Percentiles rank a stretch among this genome's conserved stretches.
These are phyloP conservation scores for Suillus ampliporus DNA, from an alignment of 768 basidiomycete species.

Conservation along the genomic window DNA sequence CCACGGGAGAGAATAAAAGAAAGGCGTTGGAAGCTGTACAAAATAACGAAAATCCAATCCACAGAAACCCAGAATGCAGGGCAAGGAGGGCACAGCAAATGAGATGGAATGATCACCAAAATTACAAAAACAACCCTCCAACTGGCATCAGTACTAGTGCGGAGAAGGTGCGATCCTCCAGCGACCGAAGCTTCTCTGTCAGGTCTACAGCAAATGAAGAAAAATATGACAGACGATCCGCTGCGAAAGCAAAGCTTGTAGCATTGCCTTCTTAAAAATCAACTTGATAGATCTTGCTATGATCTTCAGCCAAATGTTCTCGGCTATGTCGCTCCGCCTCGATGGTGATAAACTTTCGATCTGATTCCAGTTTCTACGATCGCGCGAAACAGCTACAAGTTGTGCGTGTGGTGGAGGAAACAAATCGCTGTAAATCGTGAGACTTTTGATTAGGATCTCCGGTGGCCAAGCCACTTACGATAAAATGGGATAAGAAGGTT, in stretches of 20 bases:
- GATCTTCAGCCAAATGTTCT: too few relatives aligned
- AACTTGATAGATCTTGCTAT: too few relatives aligned
- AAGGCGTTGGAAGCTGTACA: constrained; percentile 35
- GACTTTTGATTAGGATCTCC: constrained; percentile 15
- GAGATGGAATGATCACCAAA: constrained; percentile 10
- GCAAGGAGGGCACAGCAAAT: constrained; percentile 13
- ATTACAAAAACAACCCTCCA: not conserved
- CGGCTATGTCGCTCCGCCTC: too few relatives aligned
- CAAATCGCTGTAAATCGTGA: constrained; percentile 15
- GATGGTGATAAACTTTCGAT: not conserved
- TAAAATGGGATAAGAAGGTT: constrained; percentile 11
- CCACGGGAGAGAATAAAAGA: constrained; percentile 5
- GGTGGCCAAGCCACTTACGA: constrained; percentile 6
- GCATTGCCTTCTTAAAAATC: not conserved
- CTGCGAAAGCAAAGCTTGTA: constrained; percentile 7
- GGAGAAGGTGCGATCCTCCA: constrained; percentile 17
- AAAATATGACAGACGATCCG: constrained; percentile 23
- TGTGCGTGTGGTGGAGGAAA: constrained; percentile 8
- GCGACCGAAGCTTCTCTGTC: constrained; percentile 11
- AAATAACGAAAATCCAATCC: constrained; percentile 37
- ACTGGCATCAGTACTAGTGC: too few relatives aligned
- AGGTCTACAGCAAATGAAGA: not conserved
- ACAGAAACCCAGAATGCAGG: constrained; percentile 40
- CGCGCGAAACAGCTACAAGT: not conserved
- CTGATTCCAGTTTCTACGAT: constrained; percentile 1